phyloP scores from a whole-genome alignment of 495 filamentous ascomycete species.

The Penicillium canariense region DNA sequence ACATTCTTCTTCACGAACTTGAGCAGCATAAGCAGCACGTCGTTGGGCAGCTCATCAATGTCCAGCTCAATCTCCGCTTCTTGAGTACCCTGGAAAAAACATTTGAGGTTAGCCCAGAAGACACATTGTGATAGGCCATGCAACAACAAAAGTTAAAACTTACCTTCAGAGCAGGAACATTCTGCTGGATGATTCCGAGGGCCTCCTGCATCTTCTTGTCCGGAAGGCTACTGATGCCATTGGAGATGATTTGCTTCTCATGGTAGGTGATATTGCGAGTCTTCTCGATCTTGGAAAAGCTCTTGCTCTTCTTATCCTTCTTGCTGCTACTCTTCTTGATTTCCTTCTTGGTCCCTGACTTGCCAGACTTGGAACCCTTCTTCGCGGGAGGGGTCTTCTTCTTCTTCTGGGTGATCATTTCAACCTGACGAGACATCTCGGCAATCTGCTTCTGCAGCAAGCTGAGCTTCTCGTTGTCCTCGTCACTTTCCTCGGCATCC shows the following conservation, averaged over 20 bases:
- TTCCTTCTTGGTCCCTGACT: slow-evolving; percentile 46
- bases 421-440: slow-evolving; percentile 55
- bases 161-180: slow-evolving; percentile 74
- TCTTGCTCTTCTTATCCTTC: slow-evolving; percentile 58
- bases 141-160: too few relatives aligned
- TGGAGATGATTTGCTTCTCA: slow-evolving; percentile 85
- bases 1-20: slow-evolving; percentile 69
- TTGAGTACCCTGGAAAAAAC: slow-evolving; percentile 54
- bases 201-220: slow-evolving; percentile 72
- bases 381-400: slow-evolving; percentile 63
- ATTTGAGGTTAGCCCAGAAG: slow-evolving; percentile 24
- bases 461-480: slow-evolving; percentile 64
- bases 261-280: slow-evolving; percentile 59
- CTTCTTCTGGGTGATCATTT: slow-evolving; percentile 53
- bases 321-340: slow-evolving; percentile 58
- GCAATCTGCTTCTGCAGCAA: slow-evolving; percentile 66
- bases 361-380: slow-evolving; percentile 56
- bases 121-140: too few relatives aligned
- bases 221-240: slow-evolving; percentile 70
- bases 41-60: slow-evolving; percentile 76
- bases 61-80: slow-evolving; percentile 88
- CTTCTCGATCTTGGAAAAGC: slow-evolving; percentile 46
- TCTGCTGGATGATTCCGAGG: slow-evolving; percentile 85
- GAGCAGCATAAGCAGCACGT: slow-evolving; percentile 72
- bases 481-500: slow-evolving; percentile 63